These are phyloP conservation scores for Lipomyces chichibuensis DNA, from an alignment of 805 yeast genomes.

Conservation along the genomic window DNA sequence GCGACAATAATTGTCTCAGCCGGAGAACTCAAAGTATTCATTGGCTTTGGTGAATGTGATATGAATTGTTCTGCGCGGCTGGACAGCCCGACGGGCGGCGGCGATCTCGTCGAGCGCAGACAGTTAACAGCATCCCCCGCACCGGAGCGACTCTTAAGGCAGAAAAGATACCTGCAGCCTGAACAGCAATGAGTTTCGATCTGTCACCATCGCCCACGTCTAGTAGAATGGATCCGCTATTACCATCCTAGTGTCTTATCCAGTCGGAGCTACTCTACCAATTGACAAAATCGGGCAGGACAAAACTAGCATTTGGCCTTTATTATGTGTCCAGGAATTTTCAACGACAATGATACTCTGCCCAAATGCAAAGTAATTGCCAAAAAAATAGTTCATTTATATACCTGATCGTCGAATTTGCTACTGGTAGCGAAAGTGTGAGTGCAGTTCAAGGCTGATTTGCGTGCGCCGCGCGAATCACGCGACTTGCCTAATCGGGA, in stretches of 20 bases:
- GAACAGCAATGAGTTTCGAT: too few species aligned
- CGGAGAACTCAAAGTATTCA: background rate
- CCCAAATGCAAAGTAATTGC: background rate
- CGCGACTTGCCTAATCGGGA: background rate
- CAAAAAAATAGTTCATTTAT: background rate
- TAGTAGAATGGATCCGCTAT: too few species aligned
- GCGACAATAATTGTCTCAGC: background rate
- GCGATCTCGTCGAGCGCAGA: background rate
- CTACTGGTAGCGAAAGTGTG: background rate
- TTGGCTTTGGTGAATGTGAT: background rate
- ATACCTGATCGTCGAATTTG: background rate
- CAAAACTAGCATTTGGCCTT: background rate
- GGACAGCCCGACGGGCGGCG: background rate
- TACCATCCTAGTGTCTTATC: background rate
- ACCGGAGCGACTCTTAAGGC: too few species aligned
- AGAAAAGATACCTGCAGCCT: too few species aligned
- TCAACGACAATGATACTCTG: background rate
- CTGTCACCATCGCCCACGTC: too few species aligned
- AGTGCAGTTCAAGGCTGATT: background rate
- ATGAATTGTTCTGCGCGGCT: background rate
- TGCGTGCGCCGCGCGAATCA: background rate
- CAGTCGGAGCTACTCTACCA: background rate
- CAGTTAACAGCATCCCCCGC: too few species aligned
- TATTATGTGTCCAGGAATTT: background rate
- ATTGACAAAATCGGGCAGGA: background rate